A percentile compares a stretch with the other conserved stretches of the same genome.
These are phyloP conservation scores for Jimgerdemannia flammicorona DNA, from an alignment of 192 early-diverging fungal genomes.

Conservation along the genomic window DNA sequence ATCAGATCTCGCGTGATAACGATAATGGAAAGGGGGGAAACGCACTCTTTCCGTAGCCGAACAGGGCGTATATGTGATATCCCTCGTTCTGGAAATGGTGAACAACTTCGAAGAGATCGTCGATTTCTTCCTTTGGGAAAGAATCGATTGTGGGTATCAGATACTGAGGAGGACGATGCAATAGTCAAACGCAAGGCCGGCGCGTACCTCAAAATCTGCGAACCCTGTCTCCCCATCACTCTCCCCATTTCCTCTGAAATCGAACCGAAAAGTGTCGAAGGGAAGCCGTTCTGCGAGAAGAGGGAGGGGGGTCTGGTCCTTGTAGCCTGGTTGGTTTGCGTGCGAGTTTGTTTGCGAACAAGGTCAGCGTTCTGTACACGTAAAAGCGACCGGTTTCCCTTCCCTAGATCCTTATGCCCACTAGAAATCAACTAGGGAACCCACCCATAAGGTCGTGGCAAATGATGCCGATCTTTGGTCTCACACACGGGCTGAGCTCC, in stretches of 20 bases:
- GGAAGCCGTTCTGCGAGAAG: conserved; percentile 25
- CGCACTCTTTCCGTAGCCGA: conserved; percentile 16
- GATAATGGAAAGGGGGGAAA: neutral
- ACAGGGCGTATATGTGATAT: conserved; percentile 24
- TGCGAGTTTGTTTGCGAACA: neutral
- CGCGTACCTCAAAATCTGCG: conserved; percentile 14
- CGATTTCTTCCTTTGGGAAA: neutral
- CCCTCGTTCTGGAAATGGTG: conserved; percentile 20
- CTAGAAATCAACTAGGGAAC: neutral
- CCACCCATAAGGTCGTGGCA: neutral
- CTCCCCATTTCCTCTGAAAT: conserved; percentile 35
- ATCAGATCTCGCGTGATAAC: too few relatives aligned
- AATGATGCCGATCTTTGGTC: neutral
- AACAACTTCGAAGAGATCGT: neutral
- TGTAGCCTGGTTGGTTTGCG: conserved; percentile 17
- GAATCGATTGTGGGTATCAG: neutral
- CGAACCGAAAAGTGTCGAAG: conserved; percentile 30
- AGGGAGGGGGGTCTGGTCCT: conserved; percentile 27
- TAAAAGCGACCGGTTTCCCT: too few relatives aligned
- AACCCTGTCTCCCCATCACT: conserved; percentile 25
- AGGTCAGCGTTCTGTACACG: too few relatives aligned
- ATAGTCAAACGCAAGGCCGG: conserved; percentile 11
- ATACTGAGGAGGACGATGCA: too few relatives aligned
- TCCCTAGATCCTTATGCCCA: too few relatives aligned
- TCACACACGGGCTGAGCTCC: neutral